phyloP scores from a whole-genome alignment of 2,329 filamentous ascomycete species.

The Fusarium coicis region DNA sequence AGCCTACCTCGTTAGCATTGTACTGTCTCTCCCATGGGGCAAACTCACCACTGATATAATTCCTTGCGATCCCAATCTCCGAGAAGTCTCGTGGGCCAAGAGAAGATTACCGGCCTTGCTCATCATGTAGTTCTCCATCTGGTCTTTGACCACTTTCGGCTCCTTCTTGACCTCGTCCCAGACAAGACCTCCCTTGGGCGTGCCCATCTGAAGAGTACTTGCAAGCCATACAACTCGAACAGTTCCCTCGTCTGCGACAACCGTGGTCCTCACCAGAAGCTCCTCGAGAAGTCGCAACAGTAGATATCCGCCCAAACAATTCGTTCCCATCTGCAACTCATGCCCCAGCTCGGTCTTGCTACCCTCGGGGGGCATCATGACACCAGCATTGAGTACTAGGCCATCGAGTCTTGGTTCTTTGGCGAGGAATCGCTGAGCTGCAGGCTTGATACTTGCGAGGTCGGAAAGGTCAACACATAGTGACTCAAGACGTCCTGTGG shows the following conservation, averaged over 20 bases:
- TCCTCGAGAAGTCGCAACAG: constrained; percentile 17
- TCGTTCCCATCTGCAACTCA: constrained; percentile 37
- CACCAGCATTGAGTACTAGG: constrained; percentile 32
- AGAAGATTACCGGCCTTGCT: constrained; percentile 32
- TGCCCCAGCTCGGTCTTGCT: constrained; percentile 30
- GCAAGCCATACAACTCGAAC: constrained; percentile 33
- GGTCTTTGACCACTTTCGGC: constrained; percentile 23
- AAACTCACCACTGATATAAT: constrained; percentile 28
- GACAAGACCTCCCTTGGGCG: constrained; percentile 25
- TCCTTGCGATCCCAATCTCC: constrained; percentile 16
- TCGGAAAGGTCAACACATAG: constrained; percentile 31
- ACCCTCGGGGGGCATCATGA: constrained; percentile 32
- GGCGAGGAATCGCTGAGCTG: not conserved
- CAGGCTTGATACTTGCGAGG: constrained; percentile 10
- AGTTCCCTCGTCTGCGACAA: not conserved
- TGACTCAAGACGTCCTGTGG: constrained; percentile 20
- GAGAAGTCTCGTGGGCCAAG: constrained; percentile 23
- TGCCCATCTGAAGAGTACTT: constrained; percentile 31
- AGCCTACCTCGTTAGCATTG: constrained; percentile 10
- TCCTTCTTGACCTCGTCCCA: constrained; percentile 25
- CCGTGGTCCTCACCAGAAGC: constrained; percentile 4
- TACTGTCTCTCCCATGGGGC: not conserved
- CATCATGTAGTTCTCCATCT: constrained; percentile 40
- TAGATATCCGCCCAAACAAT: constrained; percentile 34
- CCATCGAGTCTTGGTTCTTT: constrained; percentile 30